Evolutionary conservation across 2,329 filamentous ascomycete genomes (phyloP), one percentile per base, ranked within the genome.

Genomic region (Fusarium sacchari): DNA sequence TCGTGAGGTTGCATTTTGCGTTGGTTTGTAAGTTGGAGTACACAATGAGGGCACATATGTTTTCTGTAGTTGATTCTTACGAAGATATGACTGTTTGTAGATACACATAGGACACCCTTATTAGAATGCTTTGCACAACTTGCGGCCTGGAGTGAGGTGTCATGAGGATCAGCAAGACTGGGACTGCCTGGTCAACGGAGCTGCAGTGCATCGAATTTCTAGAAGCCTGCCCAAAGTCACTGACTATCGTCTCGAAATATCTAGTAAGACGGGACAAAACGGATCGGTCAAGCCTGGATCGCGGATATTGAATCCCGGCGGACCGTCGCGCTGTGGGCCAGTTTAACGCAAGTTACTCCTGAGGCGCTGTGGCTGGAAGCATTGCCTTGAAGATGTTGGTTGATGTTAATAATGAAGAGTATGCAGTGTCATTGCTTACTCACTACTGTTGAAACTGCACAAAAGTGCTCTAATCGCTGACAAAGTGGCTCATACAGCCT

Each of bases 61-160:
- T 50, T 50, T 52, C 42, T 39, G 34, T 53, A 46, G 28, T 53
- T 65, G 34, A 55, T 39, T 67, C 42, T 67, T 52, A 68, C 44
- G 71, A 73, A 61, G 70, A 71, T 42, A 74, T 50, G 67, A 58
- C 28, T 40, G 22, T 40, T 40, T 46, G 70, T 73, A 73, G 71
- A 73, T 37, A 67, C 42, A 58, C 47, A 71, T 63, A 73, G 67
- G 71, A 73, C 70, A 64, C 71, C 71, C 71, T 74, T 72, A 56
- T 46, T 60, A 68, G 58, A 71, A 63, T 47, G 60, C 20, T 32
- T 52, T 57, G 36, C 9, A 64, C 30, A 34, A 57, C 53, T 18
- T 28, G 39, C 11, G 22, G 24, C 18, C 32, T 49, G 6, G 37
- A 42, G 20, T 44, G 36, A 24, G 34, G 50, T 39, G 34, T 42